Evolutionary conservation across 2,329 filamentous ascomycete genomes (phyloP), one percentile per base, ranked within the genome.

Genomic region (Aspergillus sp.): DNA sequence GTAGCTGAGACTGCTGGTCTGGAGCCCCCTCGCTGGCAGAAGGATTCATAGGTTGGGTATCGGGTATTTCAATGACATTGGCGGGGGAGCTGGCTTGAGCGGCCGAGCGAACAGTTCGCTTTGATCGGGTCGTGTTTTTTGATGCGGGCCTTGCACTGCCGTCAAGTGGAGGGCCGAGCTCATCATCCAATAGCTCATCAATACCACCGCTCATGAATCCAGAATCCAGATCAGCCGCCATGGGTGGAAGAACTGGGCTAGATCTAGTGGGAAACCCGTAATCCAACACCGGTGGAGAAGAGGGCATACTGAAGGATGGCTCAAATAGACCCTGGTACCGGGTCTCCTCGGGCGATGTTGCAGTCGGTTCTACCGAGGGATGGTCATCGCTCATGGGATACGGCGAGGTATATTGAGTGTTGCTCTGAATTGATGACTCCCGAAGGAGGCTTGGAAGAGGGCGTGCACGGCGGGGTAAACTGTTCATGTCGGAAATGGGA

Each of bases 141-240:
- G 64, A 60, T 0, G 58, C 52, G 17, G 58, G 55, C n/a, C 60
- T 64, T 44, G 61, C 59, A 23, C 56, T 59, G 23, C 68, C 65
- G 17, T 69, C 70, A n/a, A 66, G 55, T 4, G 70, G 68, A 1
- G 69, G 70, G 8, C 57, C 62, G 7, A 66, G 63, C 45, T 85
- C 82, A 23, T 90, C 85, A 39, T 88, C 88, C 58, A 91, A 84
- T 6, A 87, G 79, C 24, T 89, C 86, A n/a, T 89, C 84, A 15
- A 89, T 72, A 6, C 86, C 84, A n/a, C 89, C 89, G 69, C 90
- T 95, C 84, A 93, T 90, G 68, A 96, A 96, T 1, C 90, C 90
- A 14, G 90, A 93, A 70, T 96, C 91, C 17, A 78, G 78, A 67
- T 77, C 66, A 69, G 76, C 68, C 7, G 81, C 80, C 62, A 87